Percentiles rank a stretch among this genome's conserved stretches.
These are phyloP conservation scores for Emericellopsis terricola DNA, from an alignment of 495 filamentous ascomycete genomes.

Conservation along the genomic window DNA sequence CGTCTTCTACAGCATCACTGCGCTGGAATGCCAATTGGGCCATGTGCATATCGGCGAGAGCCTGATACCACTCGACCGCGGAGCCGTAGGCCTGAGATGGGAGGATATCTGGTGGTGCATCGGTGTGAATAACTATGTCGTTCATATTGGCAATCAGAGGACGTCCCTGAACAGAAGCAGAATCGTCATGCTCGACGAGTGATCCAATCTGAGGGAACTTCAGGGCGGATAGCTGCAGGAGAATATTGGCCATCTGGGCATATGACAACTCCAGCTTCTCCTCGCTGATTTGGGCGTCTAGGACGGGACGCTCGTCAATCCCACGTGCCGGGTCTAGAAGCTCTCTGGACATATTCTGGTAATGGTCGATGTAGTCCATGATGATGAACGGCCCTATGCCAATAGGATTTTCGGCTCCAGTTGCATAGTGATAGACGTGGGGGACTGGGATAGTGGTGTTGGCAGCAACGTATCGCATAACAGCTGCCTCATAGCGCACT, in stretches of 20 bases:
- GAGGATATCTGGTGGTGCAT: neutral
- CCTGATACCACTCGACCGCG: constrained; percentile 20
- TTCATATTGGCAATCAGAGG: neutral
- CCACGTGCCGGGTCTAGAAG: constrained; percentile 10
- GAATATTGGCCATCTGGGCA: constrained; percentile 11
- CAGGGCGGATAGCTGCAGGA: constrained; percentile 13
- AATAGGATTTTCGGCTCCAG: constrained; percentile 7
- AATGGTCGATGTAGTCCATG: constrained; percentile 23
- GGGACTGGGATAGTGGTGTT: constrained; percentile 21
- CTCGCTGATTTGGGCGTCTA: constrained; percentile 14
- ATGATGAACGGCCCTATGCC: constrained; percentile 26
- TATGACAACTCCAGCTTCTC: constrained; percentile 13
- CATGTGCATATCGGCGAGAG: constrained; percentile 22
- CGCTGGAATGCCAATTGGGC: constrained; percentile 21
- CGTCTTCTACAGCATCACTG: constrained; percentile 17
- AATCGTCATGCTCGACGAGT: constrained; percentile 5
- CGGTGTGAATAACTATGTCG: neutral
- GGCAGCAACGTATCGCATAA: constrained; percentile 17
- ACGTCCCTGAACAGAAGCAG: neutral
- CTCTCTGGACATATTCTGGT: constrained; percentile 10
- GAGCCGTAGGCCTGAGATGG: constrained; percentile 3
- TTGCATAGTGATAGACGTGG: constrained; percentile 12
- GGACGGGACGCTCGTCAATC: constrained; percentile 6
- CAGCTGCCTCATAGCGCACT: constrained; percentile 16
- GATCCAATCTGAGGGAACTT: constrained; percentile 17